Base-by-base conservation (phyloP, 805 yeast species). In the Wickerhamiella kurtzmanii region DNA sequence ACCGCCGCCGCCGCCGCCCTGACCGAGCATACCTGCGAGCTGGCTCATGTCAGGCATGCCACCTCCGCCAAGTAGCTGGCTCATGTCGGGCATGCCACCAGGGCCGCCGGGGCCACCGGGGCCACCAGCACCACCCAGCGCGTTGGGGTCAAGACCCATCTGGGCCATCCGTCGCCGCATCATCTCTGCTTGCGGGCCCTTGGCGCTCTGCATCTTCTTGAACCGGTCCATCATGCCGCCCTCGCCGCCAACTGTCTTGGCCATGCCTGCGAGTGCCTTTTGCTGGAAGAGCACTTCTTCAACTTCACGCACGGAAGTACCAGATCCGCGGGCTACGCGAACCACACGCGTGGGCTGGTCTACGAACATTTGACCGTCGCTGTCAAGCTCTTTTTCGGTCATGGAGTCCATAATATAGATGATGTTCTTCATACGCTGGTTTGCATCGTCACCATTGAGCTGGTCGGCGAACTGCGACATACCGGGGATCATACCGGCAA, bases 401-500 rank as follows among this genome's bases (percentile, higher is more conserved):
- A 89, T 89, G 2, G 96, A 86, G 63, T 89, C 98, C 82, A 89
- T 76, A 22, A 89, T 80, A 58, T 76, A 88, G 41, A 89, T 79
- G 94, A 89, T 86, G 53, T 80, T 73, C 62, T 88, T 89, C 68
- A 89, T 72, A 59, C 81, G 74, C 47, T 75, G 73, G n/a, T 85
- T 76, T 0, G 95, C 80, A 58, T 92, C 97, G 56, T 86, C 95
- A 61, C 87, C 96, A 22, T 94, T 92, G 40, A 85, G 79, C 63
- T 84, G 89, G 45, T 74, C 77, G 75, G 89, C 80, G 72, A 89
- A 73, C 54, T 76, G 78, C 35, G 88, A 77, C 67, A 87, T 76
- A 59, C 96, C 92, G 0, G 98, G 98, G 50, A 89, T 79, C 96
- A 89, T 89, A 46, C 82, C 77, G 2, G 96, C 96, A 52, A 89